phyloP scores from a whole-genome alignment of 2,329 filamentous ascomycete genomes.

The Metarhizium humberi region DNA sequence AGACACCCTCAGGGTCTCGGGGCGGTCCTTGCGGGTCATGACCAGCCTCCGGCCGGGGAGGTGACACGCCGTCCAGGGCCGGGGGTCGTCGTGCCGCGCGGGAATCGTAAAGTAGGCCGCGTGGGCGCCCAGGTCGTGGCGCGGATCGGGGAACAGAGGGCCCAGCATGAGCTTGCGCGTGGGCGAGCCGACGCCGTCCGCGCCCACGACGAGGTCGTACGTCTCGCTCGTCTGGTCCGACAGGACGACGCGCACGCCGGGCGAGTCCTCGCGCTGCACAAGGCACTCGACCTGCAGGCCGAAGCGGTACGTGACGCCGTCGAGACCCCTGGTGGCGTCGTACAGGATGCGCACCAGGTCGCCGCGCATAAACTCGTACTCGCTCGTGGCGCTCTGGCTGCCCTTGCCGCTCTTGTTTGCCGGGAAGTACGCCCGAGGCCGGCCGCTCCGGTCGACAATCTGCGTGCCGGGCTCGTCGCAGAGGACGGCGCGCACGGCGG shows the following conservation, averaged over 20 bases:
- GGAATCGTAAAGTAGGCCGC: no score
- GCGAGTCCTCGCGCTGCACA: not conserved
- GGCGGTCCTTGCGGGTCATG: no score
- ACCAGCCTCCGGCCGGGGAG: no score
- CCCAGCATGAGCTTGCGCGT: not conserved
- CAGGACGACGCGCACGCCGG: not conserved
- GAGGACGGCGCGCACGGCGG: conserved; percentile 22
- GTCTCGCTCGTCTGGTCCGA: not conserved
- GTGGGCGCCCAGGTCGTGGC: no score
- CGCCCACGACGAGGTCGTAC: not conserved
- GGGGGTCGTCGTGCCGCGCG: no score
- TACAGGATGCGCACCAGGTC: not conserved
- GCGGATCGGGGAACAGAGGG: no score
- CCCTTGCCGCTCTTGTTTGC: not conserved
- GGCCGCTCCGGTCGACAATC: conserved; percentile 32
- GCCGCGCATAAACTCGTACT: not conserved
- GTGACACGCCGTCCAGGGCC: no score
- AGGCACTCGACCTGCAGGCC: not conserved
- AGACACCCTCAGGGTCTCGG: no score
- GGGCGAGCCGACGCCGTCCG: not conserved
- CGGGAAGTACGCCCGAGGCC: not conserved
- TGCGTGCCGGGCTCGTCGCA: conserved; percentile 39
- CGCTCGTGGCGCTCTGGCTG: not conserved
- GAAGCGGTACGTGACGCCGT: not conserved
- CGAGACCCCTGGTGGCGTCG: not conserved